Percentiles rank a stretch among this genome's conserved stretches.
Evolutionary conservation across 495 filamentous ascomycete species (phyloP).

Genomic region (Penicillium simplicissimum): DNA sequence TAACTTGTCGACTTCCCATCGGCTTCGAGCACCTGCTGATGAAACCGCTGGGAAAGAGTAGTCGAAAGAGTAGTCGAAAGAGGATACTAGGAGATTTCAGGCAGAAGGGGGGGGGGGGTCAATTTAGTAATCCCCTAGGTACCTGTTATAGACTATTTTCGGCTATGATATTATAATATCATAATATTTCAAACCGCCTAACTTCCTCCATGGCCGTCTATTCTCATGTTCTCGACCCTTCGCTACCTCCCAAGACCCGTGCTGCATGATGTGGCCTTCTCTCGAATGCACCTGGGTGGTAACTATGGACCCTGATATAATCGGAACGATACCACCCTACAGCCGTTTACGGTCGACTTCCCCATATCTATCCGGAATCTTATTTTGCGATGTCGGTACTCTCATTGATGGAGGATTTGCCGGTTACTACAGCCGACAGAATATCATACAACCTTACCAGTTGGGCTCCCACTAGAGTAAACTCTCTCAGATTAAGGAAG

Average conservation of each 20-base stretch:
- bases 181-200: too few species aligned
- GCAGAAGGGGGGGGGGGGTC: too few species aligned
- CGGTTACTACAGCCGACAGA: background rate
- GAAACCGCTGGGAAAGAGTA: conserved; percentile 8
- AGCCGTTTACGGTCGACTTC: background rate
- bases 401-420: background rate
- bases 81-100: too few species aligned
- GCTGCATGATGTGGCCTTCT: background rate
- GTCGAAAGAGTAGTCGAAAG: too few species aligned
- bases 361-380: background rate
- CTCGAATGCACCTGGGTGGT: background rate
- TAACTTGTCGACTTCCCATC: conserved; percentile 7
- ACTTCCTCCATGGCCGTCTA: too few species aligned
- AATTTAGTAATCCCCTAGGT: too few species aligned
- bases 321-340: background rate
- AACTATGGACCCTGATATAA: background rate
- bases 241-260: background rate
- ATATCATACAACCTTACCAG: background rate
- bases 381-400: background rate
- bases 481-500: background rate
- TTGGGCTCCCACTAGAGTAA: background rate
- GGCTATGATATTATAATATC: too few species aligned
- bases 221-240: too few species aligned
- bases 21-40: conserved; percentile 4
- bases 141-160: too few species aligned